Evolutionary conservation across 2,329 filamentous ascomycete genomes (phyloP).

Genomic region (Diaporthe longicolla): DNA sequence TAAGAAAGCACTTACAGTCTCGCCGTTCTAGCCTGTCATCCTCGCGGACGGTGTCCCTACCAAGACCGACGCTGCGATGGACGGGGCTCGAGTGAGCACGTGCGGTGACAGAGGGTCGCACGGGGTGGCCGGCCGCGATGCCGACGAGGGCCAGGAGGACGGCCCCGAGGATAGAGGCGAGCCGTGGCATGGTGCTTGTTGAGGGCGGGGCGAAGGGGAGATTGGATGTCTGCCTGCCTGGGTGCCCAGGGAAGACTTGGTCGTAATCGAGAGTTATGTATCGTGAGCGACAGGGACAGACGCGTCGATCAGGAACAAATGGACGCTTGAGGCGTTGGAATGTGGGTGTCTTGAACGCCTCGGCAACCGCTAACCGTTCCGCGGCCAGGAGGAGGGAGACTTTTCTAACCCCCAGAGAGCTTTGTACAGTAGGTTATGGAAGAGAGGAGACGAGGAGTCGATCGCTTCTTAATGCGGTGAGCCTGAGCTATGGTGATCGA

Average conservation of each 20-base stretch:
- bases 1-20: constrained; percentile 21
- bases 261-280: constrained; percentile 13
- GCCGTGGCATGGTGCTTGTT: constrained; percentile 18
- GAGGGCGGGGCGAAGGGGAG: too few relatives aligned
- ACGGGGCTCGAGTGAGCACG: neutral
- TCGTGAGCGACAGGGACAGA: neutral
- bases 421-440: neutral
- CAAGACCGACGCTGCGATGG: constrained; percentile 33
- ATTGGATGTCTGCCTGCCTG: neutral
- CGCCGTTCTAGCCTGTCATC: constrained; percentile 36
- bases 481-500: neutral
- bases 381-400: neutral
- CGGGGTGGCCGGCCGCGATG: constrained; percentile 19
- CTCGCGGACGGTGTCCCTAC: constrained; percentile 33
- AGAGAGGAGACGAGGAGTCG: neutral
- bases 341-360: constrained; percentile 23
- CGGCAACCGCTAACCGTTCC: constrained; percentile 6
- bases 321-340: constrained; percentile 23
- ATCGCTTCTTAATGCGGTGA: neutral
- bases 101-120: neutral
- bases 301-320: constrained; percentile 12
- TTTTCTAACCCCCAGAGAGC: neutral
- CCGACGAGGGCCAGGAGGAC: constrained; percentile 9
- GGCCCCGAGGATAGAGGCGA: neutral
- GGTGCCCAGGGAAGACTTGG: neutral